Percentiles rank a stretch among this genome's conserved stretches.
Evolutionary conservation across 2,329 filamentous ascomycete species (phyloP).

Genomic region (Botrytis paeoniae): DNA sequence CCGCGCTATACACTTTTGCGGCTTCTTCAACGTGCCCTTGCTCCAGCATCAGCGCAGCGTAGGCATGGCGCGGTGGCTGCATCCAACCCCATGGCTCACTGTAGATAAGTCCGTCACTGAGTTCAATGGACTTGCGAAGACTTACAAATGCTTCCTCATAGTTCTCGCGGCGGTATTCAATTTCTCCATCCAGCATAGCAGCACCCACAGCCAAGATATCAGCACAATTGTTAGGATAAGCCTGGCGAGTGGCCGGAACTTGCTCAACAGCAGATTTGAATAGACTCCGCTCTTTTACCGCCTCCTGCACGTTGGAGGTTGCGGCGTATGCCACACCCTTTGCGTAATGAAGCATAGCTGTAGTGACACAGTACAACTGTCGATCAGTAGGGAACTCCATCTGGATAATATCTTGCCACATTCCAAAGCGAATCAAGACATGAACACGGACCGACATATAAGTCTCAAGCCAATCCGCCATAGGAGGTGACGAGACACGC

Average conservation of each 20-base stretch:
- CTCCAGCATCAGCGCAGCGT: slow-evolving; percentile 66
- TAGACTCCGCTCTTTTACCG: slow-evolving; percentile 47
- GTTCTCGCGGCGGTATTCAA: slow-evolving; percentile 64
- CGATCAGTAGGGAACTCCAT: slow-evolving; percentile 55
- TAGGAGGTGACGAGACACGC: slow-evolving; percentile 62
- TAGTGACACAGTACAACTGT: slow-evolving; percentile 65
- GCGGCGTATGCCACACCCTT: slow-evolving; percentile 66
- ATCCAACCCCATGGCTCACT: slow-evolving; percentile 80
- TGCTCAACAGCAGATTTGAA: slow-evolving; percentile 51
- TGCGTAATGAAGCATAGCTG: slow-evolving; percentile 65
- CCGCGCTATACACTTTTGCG: slow-evolving; percentile 55
- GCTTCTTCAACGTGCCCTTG: slow-evolving; percentile 59
- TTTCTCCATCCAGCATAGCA: slow-evolving; percentile 69
- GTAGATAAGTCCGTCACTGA: slow-evolving; percentile 64
- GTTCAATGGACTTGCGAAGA: slow-evolving; percentile 54
- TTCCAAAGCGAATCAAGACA: slow-evolving; percentile 69
- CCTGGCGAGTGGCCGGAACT: slow-evolving; percentile 58
- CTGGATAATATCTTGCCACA: slow-evolving; percentile 63
- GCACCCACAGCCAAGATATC: slow-evolving; percentile 61
- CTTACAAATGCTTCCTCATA: slow-evolving; percentile 57
- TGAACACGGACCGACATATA: slow-evolving; percentile 68
- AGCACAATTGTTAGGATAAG: slow-evolving; percentile 65
- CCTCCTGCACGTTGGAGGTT: slow-evolving; percentile 51
- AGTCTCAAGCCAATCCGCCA: slow-evolving; percentile 76
- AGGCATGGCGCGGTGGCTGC: slow-evolving; percentile 69